Evolutionary conservation across 257 asterid species (phyloP).

Genomic region (Przewalskia tangutica): DNA sequence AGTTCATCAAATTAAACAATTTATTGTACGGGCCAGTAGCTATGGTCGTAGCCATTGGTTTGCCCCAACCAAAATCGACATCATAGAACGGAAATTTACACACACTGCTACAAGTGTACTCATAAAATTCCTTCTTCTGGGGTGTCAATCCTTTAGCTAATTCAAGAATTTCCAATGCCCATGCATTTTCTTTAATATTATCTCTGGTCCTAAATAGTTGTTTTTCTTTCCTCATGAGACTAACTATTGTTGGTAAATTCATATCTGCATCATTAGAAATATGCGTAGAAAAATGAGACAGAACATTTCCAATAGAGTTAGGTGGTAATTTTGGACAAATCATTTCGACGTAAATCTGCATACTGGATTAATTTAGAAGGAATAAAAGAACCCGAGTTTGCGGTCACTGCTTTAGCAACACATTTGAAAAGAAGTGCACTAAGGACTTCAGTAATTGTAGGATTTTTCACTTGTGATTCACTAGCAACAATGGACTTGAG

Average conservation of each 20-base stretch:
- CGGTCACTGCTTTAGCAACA: constrained; percentile 2
- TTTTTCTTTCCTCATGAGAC: not conserved
- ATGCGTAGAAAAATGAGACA: not conserved
- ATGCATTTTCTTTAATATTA: not conserved
- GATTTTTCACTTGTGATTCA: not conserved
- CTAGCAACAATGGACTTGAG: not conserved
- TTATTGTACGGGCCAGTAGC: not conserved
- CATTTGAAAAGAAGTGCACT: constrained; percentile 5
- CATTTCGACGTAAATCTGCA: not conserved
- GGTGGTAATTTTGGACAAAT: not conserved
- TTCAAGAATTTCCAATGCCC: not conserved
- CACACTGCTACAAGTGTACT: not conserved
- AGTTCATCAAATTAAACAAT: constrained; percentile 1
- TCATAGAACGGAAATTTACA: not conserved
- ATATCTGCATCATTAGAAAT: not conserved
- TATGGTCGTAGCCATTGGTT: not conserved
- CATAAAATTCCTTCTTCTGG: not conserved
- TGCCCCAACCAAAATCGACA: constrained; percentile 4
- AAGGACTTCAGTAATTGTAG: constrained; percentile 1
- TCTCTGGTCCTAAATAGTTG: not conserved
- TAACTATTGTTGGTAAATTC: not conserved
- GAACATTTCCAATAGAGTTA: not conserved
- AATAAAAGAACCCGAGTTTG: not conserved
- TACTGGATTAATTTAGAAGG: not conserved
- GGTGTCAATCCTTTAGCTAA: not conserved